Evolutionary conservation across 2,329 filamentous ascomycete genomes (phyloP).

Genomic region (Aspergillus fructus): DNA sequence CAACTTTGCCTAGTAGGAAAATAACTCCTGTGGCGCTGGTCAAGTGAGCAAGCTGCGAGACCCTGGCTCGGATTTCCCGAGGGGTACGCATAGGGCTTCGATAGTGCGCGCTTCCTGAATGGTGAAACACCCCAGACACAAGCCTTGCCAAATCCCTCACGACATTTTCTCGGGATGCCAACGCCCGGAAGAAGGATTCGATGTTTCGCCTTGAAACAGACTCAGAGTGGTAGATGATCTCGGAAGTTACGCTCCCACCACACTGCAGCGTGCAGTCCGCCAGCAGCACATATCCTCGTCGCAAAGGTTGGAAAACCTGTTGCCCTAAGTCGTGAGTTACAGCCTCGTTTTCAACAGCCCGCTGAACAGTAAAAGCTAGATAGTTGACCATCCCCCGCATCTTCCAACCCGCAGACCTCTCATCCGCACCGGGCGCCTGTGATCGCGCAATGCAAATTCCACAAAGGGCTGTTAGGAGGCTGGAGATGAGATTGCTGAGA

Average conservation of each 20-base stretch:
- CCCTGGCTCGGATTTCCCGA: conserved; percentile 25
- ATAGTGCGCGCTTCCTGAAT: conserved; percentile 27
- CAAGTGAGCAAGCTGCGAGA: conserved; percentile 26
- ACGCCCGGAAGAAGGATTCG: conserved; percentile 29
- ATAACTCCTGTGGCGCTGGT: conserved; percentile 23
- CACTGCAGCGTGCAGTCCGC: conserved; percentile 31
- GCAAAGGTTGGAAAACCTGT: conserved; percentile 26
- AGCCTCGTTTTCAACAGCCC: conserved; percentile 19
- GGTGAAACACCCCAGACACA: conserved; percentile 34
- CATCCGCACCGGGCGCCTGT: conserved; percentile 16
- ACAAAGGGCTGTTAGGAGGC: conserved; percentile 36
- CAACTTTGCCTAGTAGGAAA: conserved; percentile 33
- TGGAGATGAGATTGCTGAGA: conserved; percentile 36
- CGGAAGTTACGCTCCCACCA: conserved; percentile 18
- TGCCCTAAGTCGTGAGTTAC: conserved; percentile 3
- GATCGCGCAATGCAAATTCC: conserved; percentile 38
- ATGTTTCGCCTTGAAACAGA: conserved; percentile 22
- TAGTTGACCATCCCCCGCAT: conserved; percentile 26
- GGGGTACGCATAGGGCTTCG: conserved; percentile 24
- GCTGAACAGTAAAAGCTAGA: conserved; percentile 26
- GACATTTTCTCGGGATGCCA: conserved; percentile 31
- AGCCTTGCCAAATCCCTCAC: conserved; percentile 36
- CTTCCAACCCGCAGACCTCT: conserved; percentile 20
- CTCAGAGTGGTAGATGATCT: conserved; percentile 10
- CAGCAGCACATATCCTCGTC: conserved; percentile 34